Percentiles rank a stretch among this genome's conserved stretches.
phyloP scores from a whole-genome alignment of 106 monocot species.

The Dioscorea dumetorum region DNA sequence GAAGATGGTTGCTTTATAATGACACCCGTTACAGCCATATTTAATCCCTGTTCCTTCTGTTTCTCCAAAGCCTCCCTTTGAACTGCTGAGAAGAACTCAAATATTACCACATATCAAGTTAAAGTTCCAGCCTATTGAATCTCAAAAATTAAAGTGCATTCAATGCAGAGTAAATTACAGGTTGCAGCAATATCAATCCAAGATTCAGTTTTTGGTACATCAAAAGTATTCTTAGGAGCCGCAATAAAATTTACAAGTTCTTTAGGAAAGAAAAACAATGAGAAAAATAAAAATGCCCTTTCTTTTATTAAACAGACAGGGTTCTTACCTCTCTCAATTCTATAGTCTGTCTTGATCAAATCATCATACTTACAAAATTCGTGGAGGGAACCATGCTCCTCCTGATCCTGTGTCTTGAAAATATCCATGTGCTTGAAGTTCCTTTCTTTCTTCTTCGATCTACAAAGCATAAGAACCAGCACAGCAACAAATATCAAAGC shows the following conservation, averaged over 20 bases:
- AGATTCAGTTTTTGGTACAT: slow-evolving; percentile 25
- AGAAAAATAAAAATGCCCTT: neutral
- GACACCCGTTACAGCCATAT: slow-evolving; percentile 12
- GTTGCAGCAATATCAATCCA: slow-evolving; percentile 15
- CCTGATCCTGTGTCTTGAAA: slow-evolving; percentile 24
- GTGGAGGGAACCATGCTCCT: slow-evolving; percentile 17
- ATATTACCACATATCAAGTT: neutral
- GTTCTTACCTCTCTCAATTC: slow-evolving; percentile 34
- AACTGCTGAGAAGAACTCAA: slow-evolving; percentile 17
- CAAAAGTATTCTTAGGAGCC: slow-evolving; percentile 33
- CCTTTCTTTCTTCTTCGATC: slow-evolving; percentile 68
- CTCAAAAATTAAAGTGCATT: no score
- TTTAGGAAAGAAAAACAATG: neutral
- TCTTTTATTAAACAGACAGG: neutral
- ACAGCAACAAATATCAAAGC: slow-evolving; percentile 46
- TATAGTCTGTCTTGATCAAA: slow-evolving; percentile 20
- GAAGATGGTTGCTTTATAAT: slow-evolving; percentile 27
- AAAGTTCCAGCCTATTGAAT: slow-evolving; percentile 8
- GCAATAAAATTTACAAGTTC: neutral
- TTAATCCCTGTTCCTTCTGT: slow-evolving; percentile 19
- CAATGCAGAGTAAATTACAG: no score
- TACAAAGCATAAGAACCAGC: slow-evolving; percentile 40
- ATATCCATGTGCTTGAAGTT: slow-evolving; percentile 35
- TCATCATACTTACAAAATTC: slow-evolving; percentile 32
- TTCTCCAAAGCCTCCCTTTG: slow-evolving; percentile 15